Evolutionary conservation across 345 rosid species (phyloP).

Genomic region (Syzygium jambos): DNA sequence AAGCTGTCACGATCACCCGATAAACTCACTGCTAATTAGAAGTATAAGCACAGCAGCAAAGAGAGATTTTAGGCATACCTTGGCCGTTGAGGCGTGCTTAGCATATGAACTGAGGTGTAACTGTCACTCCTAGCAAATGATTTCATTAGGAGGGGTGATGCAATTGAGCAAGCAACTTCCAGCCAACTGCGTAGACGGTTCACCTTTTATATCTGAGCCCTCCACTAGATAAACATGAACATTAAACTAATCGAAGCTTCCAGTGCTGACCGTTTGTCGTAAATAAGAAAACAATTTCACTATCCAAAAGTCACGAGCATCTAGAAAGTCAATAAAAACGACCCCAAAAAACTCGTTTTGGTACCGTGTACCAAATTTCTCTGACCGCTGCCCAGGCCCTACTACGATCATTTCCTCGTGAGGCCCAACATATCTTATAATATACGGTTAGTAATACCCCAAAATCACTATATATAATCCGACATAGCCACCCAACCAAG

Average conservation of each 20-base stretch:
- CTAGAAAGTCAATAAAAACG: background rate
- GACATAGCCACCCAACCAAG: background rate
- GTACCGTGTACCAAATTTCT: background rate
- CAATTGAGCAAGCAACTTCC: background rate
- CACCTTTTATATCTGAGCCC: background rate
- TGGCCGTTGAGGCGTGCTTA: background rate
- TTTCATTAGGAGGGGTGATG: background rate
- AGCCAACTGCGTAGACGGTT: background rate
- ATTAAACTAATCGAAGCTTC: background rate
- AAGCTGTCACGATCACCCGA: background rate
- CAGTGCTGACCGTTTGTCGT: background rate
- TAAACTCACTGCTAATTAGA: background rate
- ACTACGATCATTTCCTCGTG: background rate
- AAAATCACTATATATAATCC: background rate
- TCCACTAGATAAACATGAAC: background rate
- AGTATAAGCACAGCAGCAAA: background rate
- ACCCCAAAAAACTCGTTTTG: background rate
- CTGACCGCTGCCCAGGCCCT: background rate
- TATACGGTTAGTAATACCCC: background rate
- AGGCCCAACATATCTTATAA: background rate
- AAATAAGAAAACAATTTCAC: background rate
- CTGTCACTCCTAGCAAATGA: background rate
- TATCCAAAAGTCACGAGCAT: background rate
- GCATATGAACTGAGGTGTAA: background rate
- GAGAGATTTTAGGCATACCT: background rate